Evolutionary conservation across 2,329 filamentous ascomycete genomes (phyloP), one percentile per base, ranked within the genome.

Genomic region (Didymella keratinophila): DNA sequence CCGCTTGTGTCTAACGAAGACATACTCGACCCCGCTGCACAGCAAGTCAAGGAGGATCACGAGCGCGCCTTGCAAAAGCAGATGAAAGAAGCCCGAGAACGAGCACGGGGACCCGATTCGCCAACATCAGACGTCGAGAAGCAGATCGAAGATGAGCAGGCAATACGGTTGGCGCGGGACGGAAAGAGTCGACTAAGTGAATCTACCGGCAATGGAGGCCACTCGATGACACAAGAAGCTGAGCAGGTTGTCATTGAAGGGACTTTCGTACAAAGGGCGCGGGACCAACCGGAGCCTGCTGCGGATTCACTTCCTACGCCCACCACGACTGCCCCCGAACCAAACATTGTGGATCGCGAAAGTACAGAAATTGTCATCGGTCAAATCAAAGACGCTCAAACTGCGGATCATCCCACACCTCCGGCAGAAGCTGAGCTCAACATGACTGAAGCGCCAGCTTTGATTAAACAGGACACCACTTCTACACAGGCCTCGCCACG

Each of bases 61-160:
- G 86, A 85, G 65, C 74, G 81, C 16, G 69, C 74, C 3, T 82
- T 87, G 32, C 77, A 78, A 20, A 81, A 83, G 21, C 79, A 82
- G 59, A 81, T 81, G 67, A 78, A 79, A 32, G 74, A 76, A 51
- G 82, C 81, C 43, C 73, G 77, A 37, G 70, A 76, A 66, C 62
- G 79, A 59, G 71, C 80, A 56, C 61, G 79, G 64, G 67, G 79
- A 70, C 71, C 80, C 67, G 70, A 74, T 58, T 81, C 82, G 8
- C 79, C 78, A 10, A 85, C 83, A 18, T 83, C 86, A 2, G 86
- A 88, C 64, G 82, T 86, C 58, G 86, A 88, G 67, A 75, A 87
- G 63, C 82, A 80, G 46, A 68, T 84, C 32, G 82, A 86, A 67
- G 82, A 84, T 65, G 83, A 86, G 46, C 82, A 83, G 68, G 76